A percentile compares a stretch with the other conserved stretches of the same genome.
Conservation (phyloP, 768 basidiomycete species). For the Rhizopogon vinicolor region DNA sequence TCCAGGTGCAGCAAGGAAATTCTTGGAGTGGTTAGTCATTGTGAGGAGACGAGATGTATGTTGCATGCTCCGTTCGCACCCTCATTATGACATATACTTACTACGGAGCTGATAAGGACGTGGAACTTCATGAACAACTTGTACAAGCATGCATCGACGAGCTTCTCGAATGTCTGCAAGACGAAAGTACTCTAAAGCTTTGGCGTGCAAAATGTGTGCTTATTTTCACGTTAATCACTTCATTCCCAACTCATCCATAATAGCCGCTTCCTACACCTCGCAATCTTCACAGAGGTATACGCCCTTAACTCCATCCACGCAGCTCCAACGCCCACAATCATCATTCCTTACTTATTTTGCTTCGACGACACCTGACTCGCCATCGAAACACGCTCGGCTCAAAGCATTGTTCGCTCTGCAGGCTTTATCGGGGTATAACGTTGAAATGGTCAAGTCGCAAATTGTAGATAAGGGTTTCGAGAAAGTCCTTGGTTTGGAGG, state of each 20-base stretch:
- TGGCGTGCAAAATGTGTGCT: slow-evolving; percentile 68
- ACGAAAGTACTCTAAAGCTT: slow-evolving; percentile 52
- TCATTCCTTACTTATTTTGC: slow-evolving; percentile 63
- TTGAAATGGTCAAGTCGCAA: slow-evolving; percentile 15
- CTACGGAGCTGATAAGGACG: slow-evolving; percentile 35
- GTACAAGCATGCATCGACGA: slow-evolving; percentile 51
- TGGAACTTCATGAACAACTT: slow-evolving; percentile 63
- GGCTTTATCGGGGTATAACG: slow-evolving; percentile 12
- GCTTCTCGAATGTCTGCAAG: slow-evolving; percentile 39
- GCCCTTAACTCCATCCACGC: not conserved
- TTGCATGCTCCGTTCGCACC: not conserved
- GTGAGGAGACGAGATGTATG: slow-evolving; percentile 58
- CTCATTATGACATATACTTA: not conserved
- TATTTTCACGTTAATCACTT: not conserved
- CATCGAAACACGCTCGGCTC: slow-evolving; percentile 66
- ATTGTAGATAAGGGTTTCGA: slow-evolving; percentile 26
- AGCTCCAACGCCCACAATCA: slow-evolving; percentile 7
- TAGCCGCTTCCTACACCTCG: slow-evolving; percentile 53
- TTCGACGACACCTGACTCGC: slow-evolving; percentile 78
- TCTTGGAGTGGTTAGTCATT: slow-evolving; percentile 78
- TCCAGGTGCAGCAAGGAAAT: slow-evolving; percentile 54
- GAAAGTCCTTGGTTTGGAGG: slow-evolving; percentile 62
- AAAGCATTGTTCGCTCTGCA: slow-evolving; percentile 79
- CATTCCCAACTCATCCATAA: not conserved
- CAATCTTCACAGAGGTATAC: not conserved